These are phyloP conservation scores for Trypethelium eluteriae DNA, from an alignment of 495 filamentous ascomycete genomes.

Conservation along the genomic window DNA sequence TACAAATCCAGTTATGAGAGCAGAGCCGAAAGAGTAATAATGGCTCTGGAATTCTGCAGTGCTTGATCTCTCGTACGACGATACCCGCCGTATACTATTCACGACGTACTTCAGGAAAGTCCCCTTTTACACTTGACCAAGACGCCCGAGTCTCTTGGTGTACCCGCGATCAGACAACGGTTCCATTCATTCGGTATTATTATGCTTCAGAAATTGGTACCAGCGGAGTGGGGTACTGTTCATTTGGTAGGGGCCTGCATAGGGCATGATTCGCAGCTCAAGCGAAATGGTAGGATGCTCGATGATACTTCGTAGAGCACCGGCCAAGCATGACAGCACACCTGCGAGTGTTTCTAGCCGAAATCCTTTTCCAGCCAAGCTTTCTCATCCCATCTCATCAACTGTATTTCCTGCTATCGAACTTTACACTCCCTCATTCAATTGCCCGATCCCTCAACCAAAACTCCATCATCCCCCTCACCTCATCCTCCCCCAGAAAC, in stretches of 20 bases:
- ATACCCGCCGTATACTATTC: too few species aligned
- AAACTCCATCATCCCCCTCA: constrained; percentile 23
- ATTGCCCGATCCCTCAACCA: constrained; percentile 23
- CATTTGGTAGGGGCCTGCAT: constrained; percentile 39
- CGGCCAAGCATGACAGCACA: too few species aligned
- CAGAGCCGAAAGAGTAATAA: too few species aligned
- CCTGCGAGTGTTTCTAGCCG: too few species aligned
- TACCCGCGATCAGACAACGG: neutral
- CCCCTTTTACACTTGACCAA: neutral
- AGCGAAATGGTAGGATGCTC: constrained; percentile 1
- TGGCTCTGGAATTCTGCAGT: too few species aligned
- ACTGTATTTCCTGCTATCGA: neutral
- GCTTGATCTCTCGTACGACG: too few species aligned
- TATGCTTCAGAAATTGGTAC: neutral
- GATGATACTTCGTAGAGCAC: neutral
- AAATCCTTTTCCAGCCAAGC: too few species aligned
- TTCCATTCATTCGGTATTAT: neutral
- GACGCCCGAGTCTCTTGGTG: neutral
- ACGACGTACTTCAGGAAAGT: neutral
- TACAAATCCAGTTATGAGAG: too few species aligned
- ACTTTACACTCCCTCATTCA: constrained; percentile 12
- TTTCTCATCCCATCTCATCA: neutral
- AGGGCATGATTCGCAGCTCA: constrained; percentile 51
- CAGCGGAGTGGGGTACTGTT: neutral
- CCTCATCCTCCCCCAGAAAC: constrained; percentile 21